Conservation (phyloP, 1,284 basidiomycete genomes). For the Singerocomus inundabilis region DNA sequence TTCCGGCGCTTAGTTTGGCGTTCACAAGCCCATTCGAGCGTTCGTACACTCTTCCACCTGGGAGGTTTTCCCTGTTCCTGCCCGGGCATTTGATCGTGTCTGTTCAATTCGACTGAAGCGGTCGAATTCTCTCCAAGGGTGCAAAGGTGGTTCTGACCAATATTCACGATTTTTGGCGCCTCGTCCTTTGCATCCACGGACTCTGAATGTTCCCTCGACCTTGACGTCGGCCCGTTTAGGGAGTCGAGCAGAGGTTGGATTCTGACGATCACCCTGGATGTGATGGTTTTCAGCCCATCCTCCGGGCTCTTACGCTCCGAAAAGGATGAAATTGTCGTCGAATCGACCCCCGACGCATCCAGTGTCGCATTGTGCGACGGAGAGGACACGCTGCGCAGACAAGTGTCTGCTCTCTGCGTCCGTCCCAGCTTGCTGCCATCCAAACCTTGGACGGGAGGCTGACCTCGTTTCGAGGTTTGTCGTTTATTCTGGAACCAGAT, state of each 20-base stretch:
- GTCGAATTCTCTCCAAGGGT: background rate
- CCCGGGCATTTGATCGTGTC: background rate
- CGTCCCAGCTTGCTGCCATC: constrained; percentile 3
- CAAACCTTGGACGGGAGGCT: constrained; percentile 1
- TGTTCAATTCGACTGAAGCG: background rate
- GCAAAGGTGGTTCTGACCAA: background rate
- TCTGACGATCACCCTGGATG: constrained; percentile 17
- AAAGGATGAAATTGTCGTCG: background rate
- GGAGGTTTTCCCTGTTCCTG: constrained; percentile 6
- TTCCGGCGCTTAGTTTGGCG: constrained; percentile 38
- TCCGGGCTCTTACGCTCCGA: background rate
- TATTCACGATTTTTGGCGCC: background rate
- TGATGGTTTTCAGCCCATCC: constrained; percentile 1
- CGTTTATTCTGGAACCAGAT: constrained; percentile 55
- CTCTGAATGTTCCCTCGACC: constrained; percentile 1
- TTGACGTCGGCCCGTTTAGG: constrained; percentile 16
- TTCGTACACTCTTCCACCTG: constrained; percentile 26
- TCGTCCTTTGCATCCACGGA: background rate
- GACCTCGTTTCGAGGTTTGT: constrained; percentile 42
- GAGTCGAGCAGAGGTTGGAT: constrained; percentile 25
- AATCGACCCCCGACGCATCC: background rate
- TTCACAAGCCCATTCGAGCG: constrained; percentile 50
- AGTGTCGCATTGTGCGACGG: constrained; percentile 31
- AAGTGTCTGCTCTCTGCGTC: constrained; percentile 18
- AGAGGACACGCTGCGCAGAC: constrained; percentile 30